phyloP scores from a whole-genome alignment of 2,329 filamentous ascomycete genomes.

The Phaeomoniella chlamydospora region DNA sequence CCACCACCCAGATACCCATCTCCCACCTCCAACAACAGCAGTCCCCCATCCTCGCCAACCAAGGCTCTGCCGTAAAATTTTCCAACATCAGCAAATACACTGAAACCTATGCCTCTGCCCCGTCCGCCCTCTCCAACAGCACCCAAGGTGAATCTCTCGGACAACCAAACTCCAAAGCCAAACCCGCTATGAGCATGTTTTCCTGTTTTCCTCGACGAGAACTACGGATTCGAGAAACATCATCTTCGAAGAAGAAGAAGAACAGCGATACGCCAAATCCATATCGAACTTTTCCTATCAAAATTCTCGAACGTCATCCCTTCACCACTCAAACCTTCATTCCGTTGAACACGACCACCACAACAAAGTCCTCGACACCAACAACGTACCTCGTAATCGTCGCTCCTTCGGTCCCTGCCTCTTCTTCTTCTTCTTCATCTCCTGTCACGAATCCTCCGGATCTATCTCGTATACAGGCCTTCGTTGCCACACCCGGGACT shows the following conservation, averaged over 20 bases:
- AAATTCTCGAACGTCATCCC: slow-evolving; percentile 77
- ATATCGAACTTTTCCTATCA: slow-evolving; percentile 49
- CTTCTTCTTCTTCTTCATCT: slow-evolving; percentile 15
- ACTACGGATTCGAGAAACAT: slow-evolving; percentile 4
- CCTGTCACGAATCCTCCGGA: slow-evolving; percentile 49
- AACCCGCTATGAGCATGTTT: slow-evolving; percentile 71
- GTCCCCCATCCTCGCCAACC: slow-evolving; percentile 56
- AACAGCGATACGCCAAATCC: too few species aligned
- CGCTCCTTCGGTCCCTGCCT: slow-evolving; percentile 52
- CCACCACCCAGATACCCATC: slow-evolving; percentile 21
- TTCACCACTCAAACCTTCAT: slow-evolving; percentile 91
- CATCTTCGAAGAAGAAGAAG: slow-evolving; percentile 4
- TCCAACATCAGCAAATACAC: slow-evolving; percentile 59
- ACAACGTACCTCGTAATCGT: slow-evolving; percentile 68
- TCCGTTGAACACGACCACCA: slow-evolving; percentile 47
- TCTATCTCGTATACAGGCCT: slow-evolving; percentile 54
- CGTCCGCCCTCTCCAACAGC: slow-evolving; percentile 17
- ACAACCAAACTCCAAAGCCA: slow-evolving; percentile 16
- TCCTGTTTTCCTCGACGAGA: slow-evolving; percentile 57
- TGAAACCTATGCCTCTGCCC: slow-evolving; percentile 55
- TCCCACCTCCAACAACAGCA: slow-evolving; percentile 23
- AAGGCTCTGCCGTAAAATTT: slow-evolving; percentile 80
- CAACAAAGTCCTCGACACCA: slow-evolving; percentile 13
- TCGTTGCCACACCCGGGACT: slow-evolving; percentile 62
- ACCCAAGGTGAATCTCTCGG: slow-evolving; percentile 19